Conservation (phyloP, 352 stramenopile genomes). For the Blastocystis sp. region DNA sequence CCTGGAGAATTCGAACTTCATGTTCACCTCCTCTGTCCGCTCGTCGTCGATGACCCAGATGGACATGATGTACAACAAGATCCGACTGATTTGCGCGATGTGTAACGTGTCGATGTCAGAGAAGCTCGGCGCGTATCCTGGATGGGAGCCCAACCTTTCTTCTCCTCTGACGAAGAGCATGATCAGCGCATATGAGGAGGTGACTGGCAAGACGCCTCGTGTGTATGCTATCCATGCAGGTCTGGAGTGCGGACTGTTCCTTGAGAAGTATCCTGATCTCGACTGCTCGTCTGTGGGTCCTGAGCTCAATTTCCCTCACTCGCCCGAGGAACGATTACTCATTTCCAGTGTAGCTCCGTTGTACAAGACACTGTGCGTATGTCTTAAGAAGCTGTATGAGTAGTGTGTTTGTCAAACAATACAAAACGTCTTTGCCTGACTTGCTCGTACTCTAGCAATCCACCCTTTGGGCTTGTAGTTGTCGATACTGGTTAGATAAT, state of each 20-base stretch:
- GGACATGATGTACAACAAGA: constrained; percentile 62
- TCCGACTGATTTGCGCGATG: constrained; percentile 30
- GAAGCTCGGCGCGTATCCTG: constrained; percentile 55
- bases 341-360: constrained; percentile 44
- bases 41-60: constrained; percentile 52
- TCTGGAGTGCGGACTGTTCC: constrained; percentile 60
- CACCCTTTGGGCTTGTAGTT: constrained; percentile 48
- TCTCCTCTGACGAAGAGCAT: constrained; percentile 44
- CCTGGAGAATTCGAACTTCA: background rate
- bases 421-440: constrained; percentile 19
- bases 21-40: constrained; percentile 53
- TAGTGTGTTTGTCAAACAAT: constrained; percentile 33
- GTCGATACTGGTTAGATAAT: background rate
- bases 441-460: constrained; percentile 13
- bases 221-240: constrained; percentile 59
- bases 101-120: constrained; percentile 39
- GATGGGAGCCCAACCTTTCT: constrained; percentile 55
- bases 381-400: constrained; percentile 46
- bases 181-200: constrained; percentile 33
- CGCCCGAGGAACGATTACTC: constrained; percentile 40
- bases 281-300: constrained; percentile 55
- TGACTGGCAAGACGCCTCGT: background rate
- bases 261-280: constrained; percentile 56
- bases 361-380: constrained; percentile 45
- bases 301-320: constrained; percentile 61